phyloP scores from a whole-genome alignment of 768 basidiomycete species.

The Suillus spraguei region DNA sequence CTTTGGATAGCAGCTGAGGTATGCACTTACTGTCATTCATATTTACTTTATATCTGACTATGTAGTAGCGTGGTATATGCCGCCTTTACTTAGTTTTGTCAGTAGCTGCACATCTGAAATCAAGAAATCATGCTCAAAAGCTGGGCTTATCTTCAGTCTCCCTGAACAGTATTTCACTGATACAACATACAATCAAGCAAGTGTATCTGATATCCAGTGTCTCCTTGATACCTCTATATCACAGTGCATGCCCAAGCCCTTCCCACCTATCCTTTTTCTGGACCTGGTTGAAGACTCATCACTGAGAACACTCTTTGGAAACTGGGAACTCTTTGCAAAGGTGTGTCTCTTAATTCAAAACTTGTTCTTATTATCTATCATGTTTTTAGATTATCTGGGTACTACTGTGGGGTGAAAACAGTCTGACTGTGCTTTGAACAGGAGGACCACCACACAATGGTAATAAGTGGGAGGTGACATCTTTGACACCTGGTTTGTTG shows the following conservation, averaged over 20 bases:
- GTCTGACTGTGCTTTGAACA: background rate
- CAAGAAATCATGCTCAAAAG: background rate
- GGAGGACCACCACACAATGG: background rate
- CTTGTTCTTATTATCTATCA: background rate
- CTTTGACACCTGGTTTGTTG: constrained; percentile 2
- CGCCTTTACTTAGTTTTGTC: too few species aligned
- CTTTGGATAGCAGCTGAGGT: too few species aligned
- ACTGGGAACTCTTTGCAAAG: background rate
- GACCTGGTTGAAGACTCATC: background rate
- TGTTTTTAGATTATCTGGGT: background rate
- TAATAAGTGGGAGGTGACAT: background rate
- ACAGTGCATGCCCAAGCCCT: background rate
- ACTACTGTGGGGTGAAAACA: background rate
- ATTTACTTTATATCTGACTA: too few species aligned
- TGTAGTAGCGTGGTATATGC: too few species aligned
- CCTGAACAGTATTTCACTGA: constrained; percentile 6
- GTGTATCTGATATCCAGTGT: background rate
- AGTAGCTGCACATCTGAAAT: background rate
- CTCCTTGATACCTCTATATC: background rate
- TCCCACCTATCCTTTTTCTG: constrained; percentile 2
- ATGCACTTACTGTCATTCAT: too few species aligned
- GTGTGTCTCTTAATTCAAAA: background rate
- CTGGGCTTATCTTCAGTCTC: constrained; percentile 3
- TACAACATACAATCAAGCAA: background rate
- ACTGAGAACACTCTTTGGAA: constrained; percentile 1